These are phyloP conservation scores for Sonneratia caseolaris DNA, from an alignment of 345 rosid species.

Conservation along the genomic window DNA sequence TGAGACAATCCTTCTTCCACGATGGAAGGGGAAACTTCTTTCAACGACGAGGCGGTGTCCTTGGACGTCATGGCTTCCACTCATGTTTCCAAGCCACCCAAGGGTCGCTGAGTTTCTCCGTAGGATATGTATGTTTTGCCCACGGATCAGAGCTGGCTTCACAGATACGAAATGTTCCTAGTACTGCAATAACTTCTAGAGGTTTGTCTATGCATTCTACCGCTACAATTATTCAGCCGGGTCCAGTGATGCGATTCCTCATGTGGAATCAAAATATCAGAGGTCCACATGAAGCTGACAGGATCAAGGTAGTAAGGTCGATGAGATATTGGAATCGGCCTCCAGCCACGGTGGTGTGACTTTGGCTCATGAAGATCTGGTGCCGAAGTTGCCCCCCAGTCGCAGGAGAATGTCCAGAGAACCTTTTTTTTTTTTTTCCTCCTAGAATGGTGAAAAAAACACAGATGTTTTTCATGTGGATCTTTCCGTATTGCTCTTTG, in stretches of 20 bases:
- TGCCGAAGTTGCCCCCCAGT: conserved; percentile 8
- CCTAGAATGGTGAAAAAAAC: not conserved
- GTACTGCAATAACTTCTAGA: not conserved
- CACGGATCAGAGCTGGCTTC: too few relatives aligned
- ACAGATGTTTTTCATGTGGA: too few relatives aligned
- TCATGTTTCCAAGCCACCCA: conserved; percentile 74
- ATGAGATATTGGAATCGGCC: conserved; percentile 18
- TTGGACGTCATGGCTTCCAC: conserved; percentile 76
- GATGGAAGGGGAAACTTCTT: conserved; percentile 58
- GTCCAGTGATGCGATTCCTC: conserved; percentile 64
- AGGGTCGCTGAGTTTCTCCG: conserved; percentile 39
- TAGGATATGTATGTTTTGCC: not conserved
- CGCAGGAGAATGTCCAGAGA: not conserved
- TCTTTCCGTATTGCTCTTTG: too few relatives aligned
- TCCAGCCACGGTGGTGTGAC: conserved; percentile 14
- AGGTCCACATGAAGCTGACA: conserved; percentile 54
- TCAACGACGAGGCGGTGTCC: conserved; percentile 69
- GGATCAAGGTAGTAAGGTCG: conserved; percentile 48
- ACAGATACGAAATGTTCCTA: not conserved
- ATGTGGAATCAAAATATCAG: conserved; percentile 50
- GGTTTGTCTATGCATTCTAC: conserved; percentile 29
- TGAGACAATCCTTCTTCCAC: conserved; percentile 73
- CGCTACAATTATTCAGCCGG: conserved; percentile 73
- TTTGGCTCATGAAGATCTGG: not conserved
- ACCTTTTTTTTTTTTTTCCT: conserved; percentile 7